These are phyloP conservation scores for Leccinum olivaceopallidum DNA, from an alignment of 768 basidiomycete species.

Conservation along the genomic window DNA sequence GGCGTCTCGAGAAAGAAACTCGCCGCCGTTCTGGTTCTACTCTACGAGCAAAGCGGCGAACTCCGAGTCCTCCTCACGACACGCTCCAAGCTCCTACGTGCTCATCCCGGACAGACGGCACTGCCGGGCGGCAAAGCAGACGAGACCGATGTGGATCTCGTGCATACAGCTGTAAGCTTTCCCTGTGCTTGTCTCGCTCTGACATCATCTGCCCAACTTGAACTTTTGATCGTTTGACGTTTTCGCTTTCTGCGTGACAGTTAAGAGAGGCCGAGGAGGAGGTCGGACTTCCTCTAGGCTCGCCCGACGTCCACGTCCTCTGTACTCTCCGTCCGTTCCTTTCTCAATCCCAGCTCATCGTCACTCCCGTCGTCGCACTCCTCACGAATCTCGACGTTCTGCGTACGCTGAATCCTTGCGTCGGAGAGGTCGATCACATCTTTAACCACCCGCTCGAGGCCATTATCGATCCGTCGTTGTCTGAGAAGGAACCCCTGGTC, in stretches of 20 bases:
- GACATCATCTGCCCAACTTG: not conserved
- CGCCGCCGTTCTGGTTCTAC: conserved; percentile 76
- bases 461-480: conserved; percentile 57
- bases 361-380: conserved; percentile 78
- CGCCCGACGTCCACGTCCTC: conserved; percentile 58
- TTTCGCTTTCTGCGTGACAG: conserved; percentile 37
- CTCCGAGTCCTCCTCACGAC: conserved; percentile 85
- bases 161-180: conserved; percentile 71
- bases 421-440: conserved; percentile 73
- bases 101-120: conserved; percentile 82
- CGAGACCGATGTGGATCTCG: conserved; percentile 56
- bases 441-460: conserved; percentile 81
- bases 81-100: conserved; percentile 70
- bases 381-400: conserved; percentile 56
- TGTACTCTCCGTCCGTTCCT: conserved; percentile 67
- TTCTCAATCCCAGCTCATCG: conserved; percentile 65
- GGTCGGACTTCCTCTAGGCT: conserved; percentile 63
- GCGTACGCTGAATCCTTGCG: conserved; percentile 49
- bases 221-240: not conserved
- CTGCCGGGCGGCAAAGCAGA: conserved; percentile 83
- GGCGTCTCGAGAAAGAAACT: conserved; percentile 43
- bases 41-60: conserved; percentile 69
- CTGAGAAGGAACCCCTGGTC: conserved; percentile 48
- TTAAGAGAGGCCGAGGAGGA: conserved; percentile 86
- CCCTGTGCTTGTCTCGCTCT: not conserved